phyloP scores from a whole-genome alignment of 2,329 filamentous ascomycete species.

The Calonectria pauciramosa region DNA sequence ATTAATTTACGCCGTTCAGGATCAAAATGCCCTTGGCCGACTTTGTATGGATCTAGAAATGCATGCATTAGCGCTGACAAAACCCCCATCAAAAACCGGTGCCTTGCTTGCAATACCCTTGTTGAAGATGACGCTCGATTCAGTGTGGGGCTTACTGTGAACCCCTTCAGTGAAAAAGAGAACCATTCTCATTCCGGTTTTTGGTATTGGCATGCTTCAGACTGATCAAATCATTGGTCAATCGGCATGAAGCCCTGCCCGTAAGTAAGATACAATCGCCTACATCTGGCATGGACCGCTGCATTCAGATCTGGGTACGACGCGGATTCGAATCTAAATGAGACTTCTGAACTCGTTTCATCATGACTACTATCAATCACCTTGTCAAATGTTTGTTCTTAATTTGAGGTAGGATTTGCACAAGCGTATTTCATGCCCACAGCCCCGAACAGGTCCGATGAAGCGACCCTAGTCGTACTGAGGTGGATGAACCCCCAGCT shows the following conservation, averaged over 20 bases:
- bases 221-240: not conserved
- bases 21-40: not conserved
- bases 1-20: not conserved
- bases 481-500: not conserved
- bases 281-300: too few species aligned
- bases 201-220: not conserved
- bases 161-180: not conserved
- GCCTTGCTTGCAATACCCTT: not conserved
- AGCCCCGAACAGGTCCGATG: not conserved
- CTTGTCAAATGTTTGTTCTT: too few species aligned
- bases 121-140: not conserved
- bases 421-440: not conserved
- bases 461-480: not conserved
- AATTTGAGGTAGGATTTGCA: not conserved
- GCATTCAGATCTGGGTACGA: not conserved
- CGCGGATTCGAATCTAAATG: not conserved
- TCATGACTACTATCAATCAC: too few species aligned
- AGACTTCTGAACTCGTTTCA: not conserved
- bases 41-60: not conserved
- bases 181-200: not conserved
- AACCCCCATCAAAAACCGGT: not conserved
- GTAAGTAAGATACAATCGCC: not conserved
- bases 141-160: not conserved
- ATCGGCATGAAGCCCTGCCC: not conserved
- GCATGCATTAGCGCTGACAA: not conserved